Conservation (phyloP, 345 rosid species). For the Tarenaya hassleriana region DNA sequence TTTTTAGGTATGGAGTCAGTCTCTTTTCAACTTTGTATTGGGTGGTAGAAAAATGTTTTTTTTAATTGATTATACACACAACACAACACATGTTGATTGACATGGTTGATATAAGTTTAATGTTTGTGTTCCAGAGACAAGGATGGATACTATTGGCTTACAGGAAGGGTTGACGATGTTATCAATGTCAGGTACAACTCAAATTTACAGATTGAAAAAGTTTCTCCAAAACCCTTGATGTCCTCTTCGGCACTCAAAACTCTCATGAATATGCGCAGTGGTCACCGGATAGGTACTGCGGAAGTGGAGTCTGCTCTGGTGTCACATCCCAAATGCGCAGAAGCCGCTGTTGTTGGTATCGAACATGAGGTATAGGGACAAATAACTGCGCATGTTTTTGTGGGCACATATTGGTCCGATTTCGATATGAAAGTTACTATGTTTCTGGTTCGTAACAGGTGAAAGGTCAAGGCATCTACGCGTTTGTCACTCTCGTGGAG, state of each 20-base stretch:
- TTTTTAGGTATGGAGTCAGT: no score
- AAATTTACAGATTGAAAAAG: background rate
- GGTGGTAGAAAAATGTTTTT: no score
- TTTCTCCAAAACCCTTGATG: background rate
- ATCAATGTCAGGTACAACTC: conserved; percentile 79
- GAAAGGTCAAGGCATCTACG: conserved; percentile 95
- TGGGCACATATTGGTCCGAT: no score
- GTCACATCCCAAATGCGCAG: conserved; percentile 91
- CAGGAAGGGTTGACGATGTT: conserved; percentile 98
- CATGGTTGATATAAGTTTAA: no score
- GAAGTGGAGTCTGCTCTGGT: conserved; percentile 99
- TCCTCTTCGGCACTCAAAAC: no score
- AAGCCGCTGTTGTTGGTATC: conserved; percentile 93
- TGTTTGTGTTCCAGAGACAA: conserved; percentile 64
- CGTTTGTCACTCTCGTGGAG: conserved; percentile 87
- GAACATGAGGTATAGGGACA: conserved; percentile 74
- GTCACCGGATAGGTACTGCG: conserved; percentile 98
- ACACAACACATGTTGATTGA: no score
- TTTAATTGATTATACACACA: no score
- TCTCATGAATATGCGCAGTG: no score
- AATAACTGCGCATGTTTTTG: conserved; percentile 11
- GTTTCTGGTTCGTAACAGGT: conserved; percentile 41
- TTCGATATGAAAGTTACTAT: no score
- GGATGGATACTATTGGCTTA: conserved; percentile 95
- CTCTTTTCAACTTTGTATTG: conserved; percentile 1